Conservation (phyloP, 1,284 basidiomycete genomes). For the Apiotrichum porosum region DNA sequence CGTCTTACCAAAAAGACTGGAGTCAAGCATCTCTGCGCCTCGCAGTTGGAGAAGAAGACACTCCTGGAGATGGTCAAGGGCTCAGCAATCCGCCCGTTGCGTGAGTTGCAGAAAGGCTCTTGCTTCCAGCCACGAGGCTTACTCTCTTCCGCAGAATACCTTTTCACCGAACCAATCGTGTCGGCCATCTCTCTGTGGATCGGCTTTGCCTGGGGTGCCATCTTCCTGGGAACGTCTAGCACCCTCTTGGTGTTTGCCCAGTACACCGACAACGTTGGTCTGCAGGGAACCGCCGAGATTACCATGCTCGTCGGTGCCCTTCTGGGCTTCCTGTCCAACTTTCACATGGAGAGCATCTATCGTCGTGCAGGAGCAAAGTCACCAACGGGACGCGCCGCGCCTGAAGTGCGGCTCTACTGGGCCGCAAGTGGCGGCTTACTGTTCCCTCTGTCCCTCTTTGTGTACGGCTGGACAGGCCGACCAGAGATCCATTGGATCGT, state of each 20-base stretch:
- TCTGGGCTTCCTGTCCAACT: constrained; percentile 66
- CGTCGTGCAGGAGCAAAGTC: constrained; percentile 17
- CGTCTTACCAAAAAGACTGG: constrained; percentile 46
- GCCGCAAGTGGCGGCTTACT: constrained; percentile 40
- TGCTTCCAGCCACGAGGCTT: too few relatives aligned
- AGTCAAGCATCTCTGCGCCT: constrained; percentile 33
- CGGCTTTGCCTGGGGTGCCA: constrained; percentile 44
- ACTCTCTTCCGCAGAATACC: constrained; percentile 29
- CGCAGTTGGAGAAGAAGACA: constrained; percentile 37
- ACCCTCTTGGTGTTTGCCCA: constrained; percentile 34
- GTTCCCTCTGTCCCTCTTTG: constrained; percentile 35
- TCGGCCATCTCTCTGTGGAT: constrained; percentile 50
- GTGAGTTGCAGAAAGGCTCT: too few relatives aligned
- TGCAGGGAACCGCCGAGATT: constrained; percentile 31
- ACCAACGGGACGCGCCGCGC: constrained; percentile 44
- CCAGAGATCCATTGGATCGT: constrained; percentile 33
- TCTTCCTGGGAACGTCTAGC: constrained; percentile 38
- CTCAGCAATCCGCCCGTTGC: constrained; percentile 38
- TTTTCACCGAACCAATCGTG: constrained; percentile 52
- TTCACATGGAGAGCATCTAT: constrained; percentile 40
- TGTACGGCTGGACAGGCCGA: constrained; percentile 43
- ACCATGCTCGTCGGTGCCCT: constrained; percentile 58
- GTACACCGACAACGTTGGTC: constrained; percentile 37
- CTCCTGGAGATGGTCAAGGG: constrained; percentile 37
- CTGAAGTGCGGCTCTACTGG: constrained; percentile 51